Conservation (phyloP, 306 rosid genomes). For the Styphnolobium japonicum region DNA sequence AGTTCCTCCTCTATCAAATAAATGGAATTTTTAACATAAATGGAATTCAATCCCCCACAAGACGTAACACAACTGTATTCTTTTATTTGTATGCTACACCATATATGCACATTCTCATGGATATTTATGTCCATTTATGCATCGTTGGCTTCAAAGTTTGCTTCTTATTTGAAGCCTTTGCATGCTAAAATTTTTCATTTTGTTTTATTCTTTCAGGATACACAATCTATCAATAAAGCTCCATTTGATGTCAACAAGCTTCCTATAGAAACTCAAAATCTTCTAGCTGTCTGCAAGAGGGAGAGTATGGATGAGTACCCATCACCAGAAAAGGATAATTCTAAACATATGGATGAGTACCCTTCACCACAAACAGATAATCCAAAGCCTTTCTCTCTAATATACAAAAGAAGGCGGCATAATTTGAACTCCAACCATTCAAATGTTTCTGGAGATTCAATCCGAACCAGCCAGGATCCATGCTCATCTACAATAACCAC, state of each 20-base stretch:
- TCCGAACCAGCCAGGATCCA: conserved; percentile 56
- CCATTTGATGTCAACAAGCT: conserved; percentile 55
- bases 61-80: neutral
- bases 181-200: neutral
- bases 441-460: conserved; percentile 63
- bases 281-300: conserved; percentile 63
- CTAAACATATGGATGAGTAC: conserved; percentile 39
- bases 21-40: too few species aligned
- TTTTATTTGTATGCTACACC: neutral
- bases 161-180: neutral
- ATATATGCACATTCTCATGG: neutral
- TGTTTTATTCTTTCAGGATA: conserved; percentile 52
- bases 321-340: conserved; percentile 41
- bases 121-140: neutral
- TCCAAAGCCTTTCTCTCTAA: conserved; percentile 59
- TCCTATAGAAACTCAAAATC: conserved; percentile 57
- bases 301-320: conserved; percentile 69
- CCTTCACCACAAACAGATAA: conserved; percentile 50
- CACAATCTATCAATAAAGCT: conserved; percentile 47
- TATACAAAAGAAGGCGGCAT: conserved; percentile 74
- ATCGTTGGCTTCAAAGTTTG: neutral
- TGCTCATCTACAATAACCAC: conserved; percentile 75
- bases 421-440: conserved; percentile 53
- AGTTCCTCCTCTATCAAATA: neutral
- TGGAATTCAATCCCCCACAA: too few species aligned